These are phyloP conservation scores for Nephelium lappaceum DNA, from an alignment of 345 rosid genomes.

Conservation along the genomic window DNA sequence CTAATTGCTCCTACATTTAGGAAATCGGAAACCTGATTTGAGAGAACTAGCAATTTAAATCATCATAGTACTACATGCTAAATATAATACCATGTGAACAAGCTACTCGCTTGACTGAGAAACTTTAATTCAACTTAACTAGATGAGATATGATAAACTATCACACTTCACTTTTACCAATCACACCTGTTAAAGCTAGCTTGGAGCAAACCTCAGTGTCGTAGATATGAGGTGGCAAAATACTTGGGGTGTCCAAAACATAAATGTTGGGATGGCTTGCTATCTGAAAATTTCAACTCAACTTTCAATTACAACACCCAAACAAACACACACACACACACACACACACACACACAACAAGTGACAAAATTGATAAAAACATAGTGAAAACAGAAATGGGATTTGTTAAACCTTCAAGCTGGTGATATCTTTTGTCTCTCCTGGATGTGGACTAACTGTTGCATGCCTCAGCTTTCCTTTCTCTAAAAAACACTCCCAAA, in stretches of 20 bases:
- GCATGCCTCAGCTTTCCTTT: conserved; percentile 84
- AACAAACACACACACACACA: neutral
- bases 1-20: conserved; percentile 61
- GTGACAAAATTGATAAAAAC: neutral
- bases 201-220: conserved; percentile 67
- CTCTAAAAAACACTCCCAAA: conserved; percentile 36
- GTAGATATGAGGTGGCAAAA: conserved; percentile 59
- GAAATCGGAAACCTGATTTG: conserved; percentile 7
- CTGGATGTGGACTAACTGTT: conserved; percentile 72
- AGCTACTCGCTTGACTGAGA: neutral
- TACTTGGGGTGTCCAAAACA: conserved; percentile 82
- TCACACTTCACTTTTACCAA: neutral
- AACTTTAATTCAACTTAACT: neutral
- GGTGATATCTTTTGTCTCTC: conserved; percentile 82
- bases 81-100: neutral
- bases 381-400: neutral
- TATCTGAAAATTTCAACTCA: conserved; percentile 42
- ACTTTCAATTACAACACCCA: neutral
- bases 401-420: conserved; percentile 63
- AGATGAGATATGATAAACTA: neutral
- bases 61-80: neutral
- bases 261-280: conserved; percentile 83
- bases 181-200: conserved; percentile 78
- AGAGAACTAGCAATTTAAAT: conserved; percentile 2
- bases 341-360: neutral